These are phyloP conservation scores for Glebionis coronaria DNA, from an alignment of 129 eudicot species.

Conservation along the genomic window DNA sequence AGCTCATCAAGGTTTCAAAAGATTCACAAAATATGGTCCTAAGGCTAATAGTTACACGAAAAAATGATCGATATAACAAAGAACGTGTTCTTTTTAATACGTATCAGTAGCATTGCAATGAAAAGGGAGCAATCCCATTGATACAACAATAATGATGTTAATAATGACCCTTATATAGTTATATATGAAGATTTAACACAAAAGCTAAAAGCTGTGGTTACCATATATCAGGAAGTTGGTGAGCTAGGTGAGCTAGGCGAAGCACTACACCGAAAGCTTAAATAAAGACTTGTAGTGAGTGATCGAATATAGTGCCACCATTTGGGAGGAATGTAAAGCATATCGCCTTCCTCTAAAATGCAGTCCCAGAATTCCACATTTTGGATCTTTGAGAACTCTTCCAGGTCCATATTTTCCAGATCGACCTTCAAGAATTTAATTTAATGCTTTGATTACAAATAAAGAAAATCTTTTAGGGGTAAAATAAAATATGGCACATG, in stretches of 20 bases:
- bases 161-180: conserved; percentile 3
- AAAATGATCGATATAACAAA: conserved; percentile 4
- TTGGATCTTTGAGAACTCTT: conserved; percentile 59
- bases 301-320: conserved; percentile 99
- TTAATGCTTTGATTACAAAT: background rate
- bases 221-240: too few species aligned
- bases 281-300: conserved; percentile 91
- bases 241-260: conserved; percentile 27
- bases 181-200: conserved; percentile 7
- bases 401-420: conserved; percentile 74
- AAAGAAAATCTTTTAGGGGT: too few species aligned
- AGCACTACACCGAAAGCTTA: conserved; percentile 96
- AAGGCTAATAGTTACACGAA: background rate
- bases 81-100: background rate
- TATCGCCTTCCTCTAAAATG: conserved; percentile 93
- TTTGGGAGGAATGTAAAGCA: conserved; percentile 98
- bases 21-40: background rate
- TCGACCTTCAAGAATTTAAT: conserved; percentile 62
- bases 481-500: background rate
- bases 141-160: conserved; percentile 3
- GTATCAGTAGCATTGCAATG: conserved; percentile 24
- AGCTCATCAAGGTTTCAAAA: background rate
- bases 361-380: conserved; percentile 82
- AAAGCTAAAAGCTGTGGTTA: conserved; percentile 28
- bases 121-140: conserved; percentile 17